These are phyloP conservation scores for Senna tora DNA, from an alignment of 306 rosid genomes.

Conservation along the genomic window DNA sequence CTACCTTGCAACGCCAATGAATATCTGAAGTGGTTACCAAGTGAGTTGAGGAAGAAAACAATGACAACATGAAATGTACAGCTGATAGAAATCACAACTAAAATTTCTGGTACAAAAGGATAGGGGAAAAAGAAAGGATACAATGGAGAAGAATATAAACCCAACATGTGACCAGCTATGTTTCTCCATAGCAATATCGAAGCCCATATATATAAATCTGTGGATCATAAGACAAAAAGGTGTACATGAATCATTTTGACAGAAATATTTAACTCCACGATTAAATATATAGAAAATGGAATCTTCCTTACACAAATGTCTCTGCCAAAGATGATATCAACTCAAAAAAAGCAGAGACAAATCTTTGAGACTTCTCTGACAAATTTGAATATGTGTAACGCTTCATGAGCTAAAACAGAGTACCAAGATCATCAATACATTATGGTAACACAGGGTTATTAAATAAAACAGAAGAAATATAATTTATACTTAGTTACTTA, in stretches of 20 bases:
- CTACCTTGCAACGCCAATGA: slow-evolving; percentile 78
- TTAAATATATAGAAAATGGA: slow-evolving; percentile 16
- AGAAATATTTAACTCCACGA: slow-evolving; percentile 23
- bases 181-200: slow-evolving; percentile 79
- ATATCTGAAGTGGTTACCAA: slow-evolving; percentile 52
- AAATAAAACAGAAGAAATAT: slow-evolving; percentile 3
- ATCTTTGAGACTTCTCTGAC: slow-evolving; percentile 72
- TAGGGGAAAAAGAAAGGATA: slow-evolving; percentile 55
- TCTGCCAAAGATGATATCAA: slow-evolving; percentile 84
- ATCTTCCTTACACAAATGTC: slow-evolving; percentile 72
- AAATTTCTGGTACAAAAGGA: slow-evolving; percentile 12
- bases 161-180: slow-evolving; percentile 91
- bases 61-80: slow-evolving; percentile 30
- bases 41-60: slow-evolving; percentile 61
- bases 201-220: slow-evolving; percentile 90
- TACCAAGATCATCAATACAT: slow-evolving; percentile 19
- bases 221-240: slow-evolving; percentile 33
- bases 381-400: slow-evolving; percentile 81
- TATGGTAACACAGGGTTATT: slow-evolving; percentile 1
- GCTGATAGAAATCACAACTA: slow-evolving; percentile 22
- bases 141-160: slow-evolving; percentile 81
- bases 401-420: slow-evolving; percentile 74
- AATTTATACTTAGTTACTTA: slow-evolving; percentile 56
- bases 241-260: slow-evolving; percentile 18
- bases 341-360: slow-evolving; percentile 72